These are phyloP conservation scores for Platanthera zijinensis DNA, from an alignment of 106 monocot genomes.

Conservation along the genomic window DNA sequence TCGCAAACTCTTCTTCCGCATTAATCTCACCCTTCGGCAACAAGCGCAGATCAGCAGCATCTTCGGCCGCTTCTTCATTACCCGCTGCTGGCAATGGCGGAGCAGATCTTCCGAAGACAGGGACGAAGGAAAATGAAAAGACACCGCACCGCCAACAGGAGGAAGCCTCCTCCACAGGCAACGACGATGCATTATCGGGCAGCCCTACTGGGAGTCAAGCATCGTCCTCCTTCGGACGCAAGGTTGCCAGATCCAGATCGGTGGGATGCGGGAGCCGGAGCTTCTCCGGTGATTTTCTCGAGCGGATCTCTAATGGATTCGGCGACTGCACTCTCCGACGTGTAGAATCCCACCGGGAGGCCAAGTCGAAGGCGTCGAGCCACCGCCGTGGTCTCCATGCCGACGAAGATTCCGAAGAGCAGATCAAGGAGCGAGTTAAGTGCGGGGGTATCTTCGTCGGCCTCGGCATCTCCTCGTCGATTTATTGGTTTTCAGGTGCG, in stretches of 20 bases:
- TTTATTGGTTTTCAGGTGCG: conserved; percentile 26
- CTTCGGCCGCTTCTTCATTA: conserved; percentile 16
- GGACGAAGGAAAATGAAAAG: not conserved
- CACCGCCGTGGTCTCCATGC: not conserved
- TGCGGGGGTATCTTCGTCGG: conserved; percentile 71
- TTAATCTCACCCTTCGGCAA: conserved; percentile 9
- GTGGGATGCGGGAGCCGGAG: conserved; percentile 60
- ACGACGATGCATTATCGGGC: conserved; percentile 16
- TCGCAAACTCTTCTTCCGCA: conserved; percentile 16
- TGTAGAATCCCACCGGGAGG: conserved; percentile 55
- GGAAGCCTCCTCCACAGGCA: not conserved
- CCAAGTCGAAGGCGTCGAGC: conserved; percentile 16
- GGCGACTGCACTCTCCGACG: conserved; percentile 50
- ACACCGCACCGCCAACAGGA: not conserved
- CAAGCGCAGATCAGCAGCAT: conserved; percentile 33
- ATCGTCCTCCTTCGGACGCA: conserved; percentile 42
- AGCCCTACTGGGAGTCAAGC: conserved; percentile 32
- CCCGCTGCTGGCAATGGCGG: conserved; percentile 6
- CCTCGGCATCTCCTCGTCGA: conserved; percentile 32
- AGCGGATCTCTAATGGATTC: conserved; percentile 56
- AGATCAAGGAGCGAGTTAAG: conserved; percentile 36
- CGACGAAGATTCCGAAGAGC: conserved; percentile 11
- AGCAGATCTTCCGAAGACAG: not conserved
- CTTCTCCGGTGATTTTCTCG: conserved; percentile 66
- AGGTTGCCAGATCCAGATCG: conserved; percentile 53